These are phyloP conservation scores for Monilinia laxa DNA, from an alignment of 2,329 filamentous ascomycete genomes.

Conservation along the genomic window DNA sequence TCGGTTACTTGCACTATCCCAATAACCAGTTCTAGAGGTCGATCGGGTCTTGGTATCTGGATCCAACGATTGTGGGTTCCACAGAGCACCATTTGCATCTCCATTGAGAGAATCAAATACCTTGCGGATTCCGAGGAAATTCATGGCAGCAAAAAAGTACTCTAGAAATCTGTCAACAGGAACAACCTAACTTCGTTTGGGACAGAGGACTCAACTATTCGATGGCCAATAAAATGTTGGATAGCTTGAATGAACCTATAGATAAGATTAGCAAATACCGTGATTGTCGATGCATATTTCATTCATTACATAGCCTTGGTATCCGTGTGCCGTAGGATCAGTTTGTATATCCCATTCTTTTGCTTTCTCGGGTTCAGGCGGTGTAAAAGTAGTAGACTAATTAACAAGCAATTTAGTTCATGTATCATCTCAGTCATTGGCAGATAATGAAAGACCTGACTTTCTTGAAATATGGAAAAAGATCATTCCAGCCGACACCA, in stretches of 20 bases:
- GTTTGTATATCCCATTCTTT: constrained; percentile 18
- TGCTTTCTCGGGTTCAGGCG: not conserved
- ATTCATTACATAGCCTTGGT: constrained; percentile 2
- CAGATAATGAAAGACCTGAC: not conserved
- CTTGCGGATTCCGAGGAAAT: constrained; percentile 17
- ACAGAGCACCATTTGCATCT: constrained; percentile 19
- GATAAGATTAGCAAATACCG: not conserved
- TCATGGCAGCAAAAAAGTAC: constrained; percentile 17
- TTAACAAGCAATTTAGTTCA: not conserved
- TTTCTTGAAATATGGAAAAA: constrained; percentile 22
- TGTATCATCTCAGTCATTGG: not conserved
- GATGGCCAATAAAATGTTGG: constrained; percentile 18
- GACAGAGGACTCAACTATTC: constrained; percentile 6
- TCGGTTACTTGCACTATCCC: constrained; percentile 17
- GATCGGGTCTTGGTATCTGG: constrained; percentile 18
- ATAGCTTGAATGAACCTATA: constrained; percentile 20
- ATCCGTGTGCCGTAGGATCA: constrained; percentile 19
- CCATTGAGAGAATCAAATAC: constrained; percentile 16
- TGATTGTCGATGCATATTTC: not conserved
- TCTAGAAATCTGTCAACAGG: not conserved
- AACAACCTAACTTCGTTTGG: not conserved
- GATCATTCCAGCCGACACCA: constrained; percentile 45
- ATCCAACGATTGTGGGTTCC: constrained; percentile 20
- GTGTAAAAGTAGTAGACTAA: constrained; percentile 17
- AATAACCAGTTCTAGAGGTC: constrained; percentile 18